These are phyloP conservation scores for Neurospora sp. DNA, from an alignment of 2,329 filamentous ascomycete genomes.

Conservation along the genomic window DNA sequence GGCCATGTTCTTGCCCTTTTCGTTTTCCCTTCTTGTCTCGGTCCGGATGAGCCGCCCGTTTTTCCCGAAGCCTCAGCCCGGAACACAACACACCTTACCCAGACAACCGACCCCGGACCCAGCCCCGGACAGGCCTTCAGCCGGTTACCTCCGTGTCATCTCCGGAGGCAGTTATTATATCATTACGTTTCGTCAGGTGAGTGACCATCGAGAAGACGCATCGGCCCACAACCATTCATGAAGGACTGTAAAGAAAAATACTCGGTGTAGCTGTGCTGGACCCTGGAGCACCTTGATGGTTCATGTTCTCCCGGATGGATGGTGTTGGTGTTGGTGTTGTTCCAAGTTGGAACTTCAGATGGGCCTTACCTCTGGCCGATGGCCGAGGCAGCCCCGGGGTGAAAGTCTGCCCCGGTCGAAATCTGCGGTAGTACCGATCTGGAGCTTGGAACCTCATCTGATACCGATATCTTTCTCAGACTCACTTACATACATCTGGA, in stretches of 20 bases:
- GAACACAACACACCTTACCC: neutral
- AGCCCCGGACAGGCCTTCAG: neutral
- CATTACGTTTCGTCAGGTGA: neutral
- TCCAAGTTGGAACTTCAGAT: neutral
- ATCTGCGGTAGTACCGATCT: neutral
- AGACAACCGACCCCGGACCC: neutral
- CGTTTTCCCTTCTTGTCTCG: neutral
- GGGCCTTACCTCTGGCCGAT: neutral
- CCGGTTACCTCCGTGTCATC: neutral
- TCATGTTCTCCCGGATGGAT: neutral
- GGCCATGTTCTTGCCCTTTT: neutral
- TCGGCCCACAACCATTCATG: neutral
- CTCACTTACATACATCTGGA: neutral
- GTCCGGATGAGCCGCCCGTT: neutral
- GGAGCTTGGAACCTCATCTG: neutral
- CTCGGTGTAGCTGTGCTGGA: neutral
- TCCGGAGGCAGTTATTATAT: neutral
- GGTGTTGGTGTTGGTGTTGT: neutral
- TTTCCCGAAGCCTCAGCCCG: neutral
- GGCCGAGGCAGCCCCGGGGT: neutral
- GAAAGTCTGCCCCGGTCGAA: neutral
- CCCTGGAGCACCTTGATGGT: neutral
- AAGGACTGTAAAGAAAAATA: neutral
- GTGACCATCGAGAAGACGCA: neutral
- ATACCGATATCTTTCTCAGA: neutral